These are phyloP conservation scores for Heracleum sosnowskyi DNA, from an alignment of 129 eudicot species.

Conservation along the genomic window DNA sequence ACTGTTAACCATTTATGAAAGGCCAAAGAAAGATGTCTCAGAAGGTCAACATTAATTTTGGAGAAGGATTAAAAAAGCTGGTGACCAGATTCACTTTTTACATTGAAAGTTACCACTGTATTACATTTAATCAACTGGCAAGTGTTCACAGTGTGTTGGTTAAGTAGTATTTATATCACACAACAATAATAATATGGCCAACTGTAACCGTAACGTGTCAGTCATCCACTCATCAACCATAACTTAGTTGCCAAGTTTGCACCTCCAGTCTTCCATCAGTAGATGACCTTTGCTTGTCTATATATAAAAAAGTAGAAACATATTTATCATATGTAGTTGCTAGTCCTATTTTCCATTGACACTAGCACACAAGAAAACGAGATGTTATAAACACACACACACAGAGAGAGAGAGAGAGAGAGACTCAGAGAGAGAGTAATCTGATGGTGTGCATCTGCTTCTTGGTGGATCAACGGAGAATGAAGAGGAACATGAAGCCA, in stretches of 20 bases:
- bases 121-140: not conserved
- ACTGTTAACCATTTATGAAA: not conserved
- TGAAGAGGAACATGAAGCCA: slow-evolving; percentile 43
- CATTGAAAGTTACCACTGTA: not conserved
- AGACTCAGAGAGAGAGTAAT: not conserved
- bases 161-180: not conserved
- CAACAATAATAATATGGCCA: not conserved
- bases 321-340: not conserved
- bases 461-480: slow-evolving; percentile 69
- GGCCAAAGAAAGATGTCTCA: not conserved
- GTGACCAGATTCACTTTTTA: not conserved
- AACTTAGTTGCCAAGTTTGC: not conserved
- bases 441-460: slow-evolving; percentile 72
- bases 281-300: not conserved
- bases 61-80: not conserved
- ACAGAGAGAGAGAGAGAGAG: too few relatives aligned
- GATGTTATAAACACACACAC: not conserved
- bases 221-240: not conserved
- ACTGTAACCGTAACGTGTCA: not conserved
- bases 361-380: not conserved
- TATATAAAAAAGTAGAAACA: not conserved
- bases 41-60: not conserved
- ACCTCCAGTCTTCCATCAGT: not conserved
- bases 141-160: not conserved
- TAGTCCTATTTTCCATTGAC: not conserved